A percentile compares a stretch with the other conserved stretches of the same genome.
Conservation (phyloP, 768 basidiomycete species). For the Myochromella boudieri region DNA sequence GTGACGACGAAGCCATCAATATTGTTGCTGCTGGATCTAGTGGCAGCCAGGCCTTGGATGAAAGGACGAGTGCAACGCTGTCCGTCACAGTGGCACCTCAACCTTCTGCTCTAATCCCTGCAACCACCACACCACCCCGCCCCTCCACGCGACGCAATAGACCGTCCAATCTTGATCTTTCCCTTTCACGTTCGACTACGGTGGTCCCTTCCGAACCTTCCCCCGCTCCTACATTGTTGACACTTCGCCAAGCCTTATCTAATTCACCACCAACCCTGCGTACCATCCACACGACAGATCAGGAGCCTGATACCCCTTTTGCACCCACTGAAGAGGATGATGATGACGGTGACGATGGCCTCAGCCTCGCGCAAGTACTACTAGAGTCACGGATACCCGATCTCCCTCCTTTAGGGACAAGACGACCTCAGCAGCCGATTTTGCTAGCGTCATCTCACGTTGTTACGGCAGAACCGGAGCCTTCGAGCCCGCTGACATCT, state of each 20-base stretch:
- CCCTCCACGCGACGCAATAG: conserved; percentile 46
- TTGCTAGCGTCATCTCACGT: conserved; percentile 48
- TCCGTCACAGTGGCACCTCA: conserved; percentile 28
- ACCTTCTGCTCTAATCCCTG: conserved; percentile 23
- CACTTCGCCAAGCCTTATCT: conserved; percentile 62
- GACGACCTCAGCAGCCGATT: conserved; percentile 67
- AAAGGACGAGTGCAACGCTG: conserved; percentile 69
- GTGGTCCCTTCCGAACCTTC: conserved; percentile 50
- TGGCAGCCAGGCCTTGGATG: conserved; percentile 79
- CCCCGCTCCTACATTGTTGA: conserved; percentile 61
- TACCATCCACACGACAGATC: conserved; percentile 18
- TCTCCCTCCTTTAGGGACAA: conserved; percentile 68
- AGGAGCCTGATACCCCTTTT: conserved; percentile 39
- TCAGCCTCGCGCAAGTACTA: conserved; percentile 72
- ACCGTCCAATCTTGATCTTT: conserved; percentile 70
- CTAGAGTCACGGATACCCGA: conserved; percentile 79
- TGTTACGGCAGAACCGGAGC: conserved; percentile 41
- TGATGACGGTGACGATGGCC: conserved; percentile 62
- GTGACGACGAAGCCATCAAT: conserved; percentile 87
- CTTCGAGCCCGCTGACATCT: conserved; percentile 46
- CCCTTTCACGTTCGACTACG: conserved; percentile 35
- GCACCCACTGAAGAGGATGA: conserved; percentile 55
- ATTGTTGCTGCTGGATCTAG: conserved; percentile 79
- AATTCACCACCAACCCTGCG: conserved; percentile 37
- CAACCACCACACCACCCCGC: conserved; percentile 31